Percentiles rank a stretch among this genome's conserved stretches.
These are phyloP conservation scores for Bjerkandera adusta DNA, from an alignment of 1,284 basidiomycete genomes.

Conservation along the genomic window DNA sequence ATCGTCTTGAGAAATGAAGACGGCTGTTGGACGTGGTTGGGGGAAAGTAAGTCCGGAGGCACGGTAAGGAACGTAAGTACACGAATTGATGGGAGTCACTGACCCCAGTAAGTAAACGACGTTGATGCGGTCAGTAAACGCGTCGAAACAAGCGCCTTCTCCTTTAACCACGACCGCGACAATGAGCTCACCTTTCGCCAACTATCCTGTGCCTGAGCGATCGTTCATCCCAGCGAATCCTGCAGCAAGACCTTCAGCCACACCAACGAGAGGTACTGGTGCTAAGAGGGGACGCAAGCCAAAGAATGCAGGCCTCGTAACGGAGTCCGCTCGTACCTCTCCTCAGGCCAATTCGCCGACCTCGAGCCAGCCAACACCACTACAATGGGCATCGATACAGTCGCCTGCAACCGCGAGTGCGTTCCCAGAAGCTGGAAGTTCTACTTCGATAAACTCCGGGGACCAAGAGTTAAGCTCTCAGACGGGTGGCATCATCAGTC, in stretches of 20 bases:
- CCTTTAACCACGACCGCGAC: not conserved
- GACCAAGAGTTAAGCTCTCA: slow-evolving; percentile 15
- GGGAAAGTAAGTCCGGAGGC: no score
- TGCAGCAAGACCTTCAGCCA: slow-evolving; percentile 26
- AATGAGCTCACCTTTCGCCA: slow-evolving; percentile 29
- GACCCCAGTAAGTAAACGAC: no score
- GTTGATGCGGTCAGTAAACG: no score
- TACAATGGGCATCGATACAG: slow-evolving; percentile 18
- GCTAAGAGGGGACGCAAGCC: slow-evolving; percentile 62
- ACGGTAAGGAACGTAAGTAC: no score
- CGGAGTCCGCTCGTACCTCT: slow-evolving; percentile 19
- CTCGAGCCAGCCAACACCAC: slow-evolving; percentile 17
- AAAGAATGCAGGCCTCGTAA: slow-evolving; percentile 35
- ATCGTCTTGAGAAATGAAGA: no score
- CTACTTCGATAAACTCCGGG: slow-evolving; percentile 12
- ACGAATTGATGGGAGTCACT: no score
- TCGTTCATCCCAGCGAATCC: slow-evolving; percentile 35
- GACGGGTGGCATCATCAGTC: slow-evolving; percentile 20
- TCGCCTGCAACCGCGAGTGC: slow-evolving; percentile 22
- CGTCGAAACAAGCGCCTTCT: not conserved
- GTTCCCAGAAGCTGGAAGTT: slow-evolving; percentile 7
- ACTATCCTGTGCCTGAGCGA: slow-evolving; percentile 27
- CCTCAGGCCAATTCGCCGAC: slow-evolving; percentile 17
- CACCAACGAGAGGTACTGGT: slow-evolving; percentile 38
- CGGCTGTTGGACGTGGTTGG: no score